A percentile compares a stretch with the other conserved stretches of the same genome.
Evolutionary conservation across 768 basidiomycete genomes (phyloP).

Genomic region (Termitomyces sp.): DNA sequence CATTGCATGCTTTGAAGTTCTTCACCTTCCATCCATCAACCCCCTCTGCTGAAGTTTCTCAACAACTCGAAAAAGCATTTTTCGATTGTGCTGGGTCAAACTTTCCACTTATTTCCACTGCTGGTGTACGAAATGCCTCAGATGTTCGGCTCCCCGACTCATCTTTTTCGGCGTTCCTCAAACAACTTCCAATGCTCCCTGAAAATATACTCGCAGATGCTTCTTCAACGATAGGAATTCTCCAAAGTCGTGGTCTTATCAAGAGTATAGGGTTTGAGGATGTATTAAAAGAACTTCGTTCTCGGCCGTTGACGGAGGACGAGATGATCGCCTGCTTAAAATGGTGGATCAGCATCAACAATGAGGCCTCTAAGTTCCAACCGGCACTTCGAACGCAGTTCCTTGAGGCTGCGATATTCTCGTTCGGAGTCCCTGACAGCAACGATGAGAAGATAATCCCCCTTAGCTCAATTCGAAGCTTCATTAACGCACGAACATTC

Average conservation of each 20-base stretch:
- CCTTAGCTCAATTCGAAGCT: constrained; percentile 64
- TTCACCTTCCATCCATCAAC: constrained; percentile 89
- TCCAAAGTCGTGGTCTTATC: constrained; percentile 62
- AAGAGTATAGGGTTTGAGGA: constrained; percentile 76
- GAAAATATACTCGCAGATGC: constrained; percentile 52
- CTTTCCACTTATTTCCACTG: constrained; percentile 71
- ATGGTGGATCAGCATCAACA: constrained; percentile 69
- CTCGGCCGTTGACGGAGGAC: constrained; percentile 59
- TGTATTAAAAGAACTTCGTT: constrained; percentile 70
- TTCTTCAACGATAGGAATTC: constrained; percentile 49
- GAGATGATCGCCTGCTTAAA: constrained; percentile 81
- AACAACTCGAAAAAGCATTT: constrained; percentile 69
- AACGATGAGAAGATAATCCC: constrained; percentile 55
- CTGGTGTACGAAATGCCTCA: constrained; percentile 60
- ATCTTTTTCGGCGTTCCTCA: constrained; percentile 69
- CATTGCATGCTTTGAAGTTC: constrained; percentile 79
- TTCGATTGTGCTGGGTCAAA: constrained; percentile 54
- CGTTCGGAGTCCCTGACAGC: constrained; percentile 26
- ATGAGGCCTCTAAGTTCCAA: constrained; percentile 29
- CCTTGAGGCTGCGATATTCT: constrained; percentile 65
- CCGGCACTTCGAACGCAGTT: constrained; percentile 51
- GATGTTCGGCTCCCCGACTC: constrained; percentile 73
- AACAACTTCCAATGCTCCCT: constrained; percentile 70
- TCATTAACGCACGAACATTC: constrained; percentile 58
- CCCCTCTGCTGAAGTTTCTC: constrained; percentile 75